A percentile compares a stretch with the other conserved stretches of the same genome.
Conservation (phyloP, 768 basidiomycete genomes). For the Russula emetica region DNA sequence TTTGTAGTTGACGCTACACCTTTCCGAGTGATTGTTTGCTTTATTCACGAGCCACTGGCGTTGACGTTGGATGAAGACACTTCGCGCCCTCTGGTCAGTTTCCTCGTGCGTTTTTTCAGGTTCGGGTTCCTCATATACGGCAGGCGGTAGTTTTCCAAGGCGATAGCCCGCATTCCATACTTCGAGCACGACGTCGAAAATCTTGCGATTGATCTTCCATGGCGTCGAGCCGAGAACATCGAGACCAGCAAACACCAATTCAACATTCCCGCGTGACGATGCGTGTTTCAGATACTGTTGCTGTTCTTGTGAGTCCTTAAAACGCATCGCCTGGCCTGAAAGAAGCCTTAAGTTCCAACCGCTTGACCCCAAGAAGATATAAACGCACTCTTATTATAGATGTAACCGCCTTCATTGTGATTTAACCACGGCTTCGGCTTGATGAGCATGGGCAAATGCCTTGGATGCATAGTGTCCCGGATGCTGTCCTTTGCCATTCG, state of each 20-base stretch:
- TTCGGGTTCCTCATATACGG: conserved; percentile 57
- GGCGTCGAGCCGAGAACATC: conserved; percentile 88
- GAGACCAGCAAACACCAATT: conserved; percentile 81
- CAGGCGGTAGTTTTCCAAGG: conserved; percentile 81
- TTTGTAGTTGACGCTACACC: conserved; percentile 94
- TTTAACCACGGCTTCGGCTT: conserved; percentile 84
- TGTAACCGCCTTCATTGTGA: conserved; percentile 75
- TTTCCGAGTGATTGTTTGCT: conserved; percentile 82
- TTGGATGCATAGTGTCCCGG: conserved; percentile 74
- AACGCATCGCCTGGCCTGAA: conserved; percentile 78
- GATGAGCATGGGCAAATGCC: conserved; percentile 93
- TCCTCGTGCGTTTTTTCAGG: conserved; percentile 52
- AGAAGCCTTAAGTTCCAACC: conserved; percentile 11
- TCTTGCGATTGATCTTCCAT: conserved; percentile 78
- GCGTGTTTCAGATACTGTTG: conserved; percentile 72
- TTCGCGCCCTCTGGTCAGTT: conserved; percentile 51
- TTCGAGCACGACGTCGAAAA: conserved; percentile 46
- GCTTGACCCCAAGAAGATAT: background rate
- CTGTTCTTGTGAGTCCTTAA: conserved; percentile 87
- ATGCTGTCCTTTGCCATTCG: conserved; percentile 72
- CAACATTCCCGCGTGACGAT: conserved; percentile 66
- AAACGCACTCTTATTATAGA: conserved; percentile 66
- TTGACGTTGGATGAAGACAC: conserved; percentile 52
- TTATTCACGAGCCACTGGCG: conserved; percentile 53
- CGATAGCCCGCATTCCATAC: conserved; percentile 87